Evolutionary conservation across 257 asterid species (phyloP).

Genomic region (Solanum arcanum): DNA sequence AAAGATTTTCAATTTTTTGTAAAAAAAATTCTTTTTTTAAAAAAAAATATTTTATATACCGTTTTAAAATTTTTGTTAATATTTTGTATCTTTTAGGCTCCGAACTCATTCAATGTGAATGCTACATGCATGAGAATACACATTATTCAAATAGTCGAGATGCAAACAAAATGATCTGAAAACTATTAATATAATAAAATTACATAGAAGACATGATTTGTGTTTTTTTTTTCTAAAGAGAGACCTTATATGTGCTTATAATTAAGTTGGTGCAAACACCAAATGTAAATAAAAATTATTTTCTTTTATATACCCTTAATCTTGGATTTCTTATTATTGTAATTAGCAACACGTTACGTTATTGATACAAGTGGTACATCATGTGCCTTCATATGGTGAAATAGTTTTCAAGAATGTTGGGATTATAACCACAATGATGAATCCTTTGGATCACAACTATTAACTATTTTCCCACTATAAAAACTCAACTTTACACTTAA

Average conservation of each 20-base stretch:
- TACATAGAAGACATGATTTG: background rate
- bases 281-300: background rate
- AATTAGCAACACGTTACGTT: background rate
- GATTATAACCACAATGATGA: background rate
- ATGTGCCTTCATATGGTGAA: background rate
- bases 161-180: background rate
- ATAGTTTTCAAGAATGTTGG: background rate
- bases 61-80: too few species aligned
- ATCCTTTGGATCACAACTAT: conserved; percentile 1
- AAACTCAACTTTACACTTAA: background rate
- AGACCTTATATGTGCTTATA: background rate
- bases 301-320: background rate
- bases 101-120: background rate
- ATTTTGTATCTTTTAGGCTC: too few species aligned
- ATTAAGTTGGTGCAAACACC: background rate
- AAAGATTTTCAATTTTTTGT: too few species aligned
- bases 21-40: too few species aligned
- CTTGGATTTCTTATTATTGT: background rate
- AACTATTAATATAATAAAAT: background rate
- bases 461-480: background rate
- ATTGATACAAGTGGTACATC: background rate
- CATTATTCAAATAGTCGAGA: background rate
- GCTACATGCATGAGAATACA: background rate
- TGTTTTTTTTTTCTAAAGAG: too few species aligned
- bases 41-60: too few species aligned